A percentile compares a stretch with the other conserved stretches of the same genome.
phyloP scores from a whole-genome alignment of 352 stramenopile species.

The Phytophthora sojae region DNA sequence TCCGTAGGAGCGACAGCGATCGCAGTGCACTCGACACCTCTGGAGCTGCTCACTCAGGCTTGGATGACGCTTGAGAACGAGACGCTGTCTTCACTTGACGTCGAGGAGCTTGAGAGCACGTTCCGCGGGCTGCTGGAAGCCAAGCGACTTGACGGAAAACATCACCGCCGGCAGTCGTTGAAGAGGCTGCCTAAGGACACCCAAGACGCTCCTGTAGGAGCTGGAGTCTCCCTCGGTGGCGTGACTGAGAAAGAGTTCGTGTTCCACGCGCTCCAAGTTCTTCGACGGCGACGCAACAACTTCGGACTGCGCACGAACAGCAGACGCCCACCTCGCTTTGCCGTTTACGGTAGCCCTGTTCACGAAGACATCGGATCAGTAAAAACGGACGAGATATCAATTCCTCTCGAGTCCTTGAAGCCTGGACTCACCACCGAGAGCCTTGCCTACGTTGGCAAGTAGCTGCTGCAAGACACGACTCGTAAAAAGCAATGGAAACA shows the following conservation, averaged over 20 bases:
- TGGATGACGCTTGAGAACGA: conserved; percentile 50
- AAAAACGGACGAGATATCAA: conserved; percentile 12
- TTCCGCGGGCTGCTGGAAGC: conserved; percentile 48
- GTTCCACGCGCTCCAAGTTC: conserved; percentile 54
- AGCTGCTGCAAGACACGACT: conserved; percentile 1
- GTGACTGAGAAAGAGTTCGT: conserved; percentile 75
- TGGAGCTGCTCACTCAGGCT: conserved; percentile 47
- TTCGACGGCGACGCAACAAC: conserved; percentile 50
- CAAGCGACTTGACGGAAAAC: conserved; percentile 38
- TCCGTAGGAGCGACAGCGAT: conserved; percentile 17
- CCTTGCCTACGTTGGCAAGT: conserved; percentile 23
- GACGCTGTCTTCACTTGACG: conserved; percentile 47
- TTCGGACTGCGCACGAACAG: conserved; percentile 64
- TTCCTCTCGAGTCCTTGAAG: conserved; percentile 52
- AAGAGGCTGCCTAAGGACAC: conserved; percentile 2
- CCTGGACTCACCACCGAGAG: conserved; percentile 31
- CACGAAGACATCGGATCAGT: conserved; percentile 1
- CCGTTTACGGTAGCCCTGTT: conserved; percentile 7
- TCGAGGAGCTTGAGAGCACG: conserved; percentile 48
- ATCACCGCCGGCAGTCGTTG: conserved; percentile 4
- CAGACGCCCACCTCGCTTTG: conserved; percentile 19
- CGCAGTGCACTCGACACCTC: conserved; percentile 22
- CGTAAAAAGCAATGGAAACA: conserved; percentile 1
- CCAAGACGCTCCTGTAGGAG: conserved; percentile 18
- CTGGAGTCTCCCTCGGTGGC: conserved; percentile 37